phyloP scores from a whole-genome alignment of 2,329 filamentous ascomycete species.

The Aspergillus latus region DNA sequence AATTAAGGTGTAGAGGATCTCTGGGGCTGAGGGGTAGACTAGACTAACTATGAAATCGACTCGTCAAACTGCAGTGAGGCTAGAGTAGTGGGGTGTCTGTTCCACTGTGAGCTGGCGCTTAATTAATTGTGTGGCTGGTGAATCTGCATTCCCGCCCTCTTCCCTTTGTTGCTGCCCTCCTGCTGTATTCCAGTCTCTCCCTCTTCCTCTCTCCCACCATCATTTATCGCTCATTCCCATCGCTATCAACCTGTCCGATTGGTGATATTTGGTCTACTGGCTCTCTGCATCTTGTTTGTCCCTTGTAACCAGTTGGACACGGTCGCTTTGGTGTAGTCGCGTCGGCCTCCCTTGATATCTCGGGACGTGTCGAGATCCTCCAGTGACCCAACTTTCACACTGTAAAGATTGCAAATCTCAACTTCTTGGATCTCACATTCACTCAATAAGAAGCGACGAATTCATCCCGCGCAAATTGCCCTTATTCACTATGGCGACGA shows the following conservation, averaged over 20 bases:
- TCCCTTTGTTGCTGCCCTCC: slow-evolving; percentile 6
- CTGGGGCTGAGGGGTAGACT: not conserved
- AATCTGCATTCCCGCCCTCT: slow-evolving; percentile 2
- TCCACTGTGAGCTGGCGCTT: not conserved
- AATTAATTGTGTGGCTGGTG: slow-evolving; percentile 17
- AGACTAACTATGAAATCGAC: slow-evolving; percentile 3
- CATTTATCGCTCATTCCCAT: slow-evolving; percentile 11
- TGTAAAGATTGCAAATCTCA: slow-evolving; percentile 1
- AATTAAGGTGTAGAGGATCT: not conserved
- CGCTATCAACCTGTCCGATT: slow-evolving; percentile 3
- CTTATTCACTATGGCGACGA: slow-evolving; percentile 42
- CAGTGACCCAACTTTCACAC: not conserved
- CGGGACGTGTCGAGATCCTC: slow-evolving; percentile 6
- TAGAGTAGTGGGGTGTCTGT: slow-evolving; percentile 5
- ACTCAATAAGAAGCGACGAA: not conserved
- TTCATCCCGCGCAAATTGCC: slow-evolving; percentile 2
- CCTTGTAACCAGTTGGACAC: slow-evolving; percentile 6
- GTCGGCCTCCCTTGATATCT: slow-evolving; percentile 21
- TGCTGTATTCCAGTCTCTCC: not conserved
- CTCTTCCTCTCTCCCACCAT: slow-evolving; percentile 2
- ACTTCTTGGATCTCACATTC: slow-evolving; percentile 6
- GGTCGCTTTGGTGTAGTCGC: slow-evolving; percentile 19
- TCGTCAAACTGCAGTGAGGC: not conserved
- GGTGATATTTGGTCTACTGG: slow-evolving; percentile 7
- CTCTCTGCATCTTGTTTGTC: slow-evolving; percentile 6